Percentiles rank a stretch among this genome's conserved stretches.
Conservation (phyloP, 768 basidiomycete genomes). For the Rhizopogon vinicolor region DNA sequence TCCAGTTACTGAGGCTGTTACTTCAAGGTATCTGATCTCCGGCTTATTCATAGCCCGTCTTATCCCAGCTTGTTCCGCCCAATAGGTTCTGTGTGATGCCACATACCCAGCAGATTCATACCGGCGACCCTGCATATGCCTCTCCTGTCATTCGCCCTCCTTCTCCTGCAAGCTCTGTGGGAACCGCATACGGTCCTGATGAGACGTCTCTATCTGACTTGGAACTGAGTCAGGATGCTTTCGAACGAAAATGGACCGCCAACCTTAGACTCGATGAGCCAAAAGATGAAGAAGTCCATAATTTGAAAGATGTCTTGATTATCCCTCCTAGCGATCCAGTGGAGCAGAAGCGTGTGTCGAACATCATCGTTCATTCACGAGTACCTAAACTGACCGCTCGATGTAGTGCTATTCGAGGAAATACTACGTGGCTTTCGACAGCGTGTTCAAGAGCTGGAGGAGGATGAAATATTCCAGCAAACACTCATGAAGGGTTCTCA, state of each 20-base stretch:
- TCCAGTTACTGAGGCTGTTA: background rate
- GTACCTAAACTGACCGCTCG: background rate
- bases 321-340: constrained; percentile 23
- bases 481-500: constrained; percentile 31
- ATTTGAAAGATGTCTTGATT: constrained; percentile 28
- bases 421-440: constrained; percentile 35
- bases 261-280: constrained; percentile 30
- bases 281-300: constrained; percentile 33
- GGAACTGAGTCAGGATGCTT: constrained; percentile 32
- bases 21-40: background rate
- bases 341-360: constrained; percentile 37
- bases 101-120: constrained; percentile 24
- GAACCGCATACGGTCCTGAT: constrained; percentile 42
- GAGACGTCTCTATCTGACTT: constrained; percentile 38
- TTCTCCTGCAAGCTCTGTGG: constrained; percentile 44
- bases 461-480: constrained; percentile 40
- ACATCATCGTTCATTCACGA: background rate
- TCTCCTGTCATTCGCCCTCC: constrained; percentile 41
- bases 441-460: constrained; percentile 36
- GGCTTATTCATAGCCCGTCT: background rate
- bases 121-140: constrained; percentile 35
- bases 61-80: background rate
- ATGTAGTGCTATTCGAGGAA: constrained; percentile 29
- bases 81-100: constrained; percentile 23
- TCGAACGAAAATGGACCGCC: constrained; percentile 31